Conservation (phyloP, 805 yeast species). For the Ogataea philodendri region DNA sequence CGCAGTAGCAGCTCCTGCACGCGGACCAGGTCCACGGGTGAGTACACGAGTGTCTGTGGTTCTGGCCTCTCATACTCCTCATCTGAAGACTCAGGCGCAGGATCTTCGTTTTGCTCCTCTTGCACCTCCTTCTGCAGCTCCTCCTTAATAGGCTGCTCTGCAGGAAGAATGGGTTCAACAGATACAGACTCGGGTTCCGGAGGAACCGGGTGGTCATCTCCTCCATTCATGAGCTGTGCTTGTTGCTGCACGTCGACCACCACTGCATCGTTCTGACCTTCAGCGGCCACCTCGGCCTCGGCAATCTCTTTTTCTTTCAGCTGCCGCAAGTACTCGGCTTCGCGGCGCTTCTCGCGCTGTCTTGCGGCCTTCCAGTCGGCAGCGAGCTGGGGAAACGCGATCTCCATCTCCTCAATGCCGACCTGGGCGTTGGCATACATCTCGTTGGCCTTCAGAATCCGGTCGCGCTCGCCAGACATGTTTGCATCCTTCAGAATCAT, state of each 20-base stretch:
- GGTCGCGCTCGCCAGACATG: constrained; percentile 76
- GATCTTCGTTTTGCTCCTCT: constrained; percentile 10
- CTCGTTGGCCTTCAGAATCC: constrained; percentile 79
- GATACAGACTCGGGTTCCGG: constrained; percentile 2
- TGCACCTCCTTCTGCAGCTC: constrained; percentile 18
- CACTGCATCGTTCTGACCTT: no score
- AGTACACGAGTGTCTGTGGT: constrained; percentile 30
- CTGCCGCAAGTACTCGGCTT: constrained; percentile 41
- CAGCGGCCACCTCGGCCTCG: no score
- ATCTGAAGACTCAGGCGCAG: constrained; percentile 11
- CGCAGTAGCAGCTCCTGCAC: constrained; percentile 37
- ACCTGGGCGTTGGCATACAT: constrained; percentile 97
- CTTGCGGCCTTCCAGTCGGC: constrained; percentile 74
- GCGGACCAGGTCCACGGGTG: constrained; percentile 29
- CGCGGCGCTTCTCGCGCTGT: constrained; percentile 59
- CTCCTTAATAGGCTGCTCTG: constrained; percentile 13
- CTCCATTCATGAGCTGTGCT: constrained; percentile 20
- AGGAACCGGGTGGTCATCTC: constrained; percentile 6
- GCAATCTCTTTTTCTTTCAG: constrained; percentile 24
- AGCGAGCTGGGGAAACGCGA: constrained; percentile 59
- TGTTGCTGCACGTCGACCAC: constrained; percentile 14
- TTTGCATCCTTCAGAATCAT: constrained; percentile 78
- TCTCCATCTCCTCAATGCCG: constrained; percentile 84
- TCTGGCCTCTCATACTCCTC: constrained; percentile 29
- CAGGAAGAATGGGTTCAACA: constrained; percentile 17